Base-by-base conservation (phyloP, 441 rosid species). In the Populus hybrid region DNA sequence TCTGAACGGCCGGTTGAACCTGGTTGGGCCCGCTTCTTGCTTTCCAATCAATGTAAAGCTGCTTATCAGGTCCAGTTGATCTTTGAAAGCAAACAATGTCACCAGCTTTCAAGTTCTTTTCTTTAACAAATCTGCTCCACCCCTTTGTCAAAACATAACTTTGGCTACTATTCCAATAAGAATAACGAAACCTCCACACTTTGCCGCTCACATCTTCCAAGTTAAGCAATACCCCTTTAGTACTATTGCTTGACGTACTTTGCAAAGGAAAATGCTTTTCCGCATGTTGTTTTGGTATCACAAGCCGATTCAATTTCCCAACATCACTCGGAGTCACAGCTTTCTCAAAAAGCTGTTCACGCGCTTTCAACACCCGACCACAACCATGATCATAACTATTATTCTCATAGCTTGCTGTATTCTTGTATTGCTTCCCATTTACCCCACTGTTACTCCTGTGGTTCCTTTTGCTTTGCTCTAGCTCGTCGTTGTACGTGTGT, bases 71-170 rank as follows among this genome's bases (percentile, higher is more conserved):
- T 20, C 92, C 92, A 4, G 88, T 89, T 40, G 95, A 95, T 79
- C 89, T 89, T 79, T 87, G 90, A 73, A 95, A 95, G 73, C 92
- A 76, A 30, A 95, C 98, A 57, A 89, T 81, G 76, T 95, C 98
- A 20, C 98, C 98, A 75, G 98, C 95, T 73, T 84, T 89, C 69
- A 95, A 85, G 76, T 77, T 86, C 89, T 91, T 95, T 85, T 94
- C 99, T 83, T 93, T 94, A 12, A 95, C 99, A 78, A 92, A 95
- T 69, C 97, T 84, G 89, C 97, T 95, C 99, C 98, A 94, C n/a
- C 98, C 99, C 84, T 92, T 93, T 2, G 99, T 95, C 81, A 95
- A 84, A 67, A 95, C 99, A 65, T 94, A 95, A 75, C 98, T 95
- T 65, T 95, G 99, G 82, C 99, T 95, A 63, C 97, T 95, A 77